These are phyloP conservation scores for Nemophila menziesii DNA, from an alignment of 257 asterid genomes.

Conservation along the genomic window DNA sequence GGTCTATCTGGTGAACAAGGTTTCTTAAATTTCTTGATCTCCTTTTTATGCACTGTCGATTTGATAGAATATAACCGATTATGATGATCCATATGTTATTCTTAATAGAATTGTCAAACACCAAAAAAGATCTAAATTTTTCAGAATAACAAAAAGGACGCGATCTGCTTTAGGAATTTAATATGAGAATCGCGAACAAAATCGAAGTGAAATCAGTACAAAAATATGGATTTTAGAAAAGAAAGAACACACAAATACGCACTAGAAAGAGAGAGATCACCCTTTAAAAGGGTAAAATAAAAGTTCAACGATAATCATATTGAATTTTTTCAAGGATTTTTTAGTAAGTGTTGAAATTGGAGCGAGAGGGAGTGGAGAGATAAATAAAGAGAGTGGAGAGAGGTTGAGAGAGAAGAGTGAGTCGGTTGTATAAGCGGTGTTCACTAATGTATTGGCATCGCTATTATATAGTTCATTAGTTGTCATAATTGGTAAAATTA, in stretches of 20 bases:
- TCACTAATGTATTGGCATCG: constrained; percentile 33
- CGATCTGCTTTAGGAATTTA: not conserved
- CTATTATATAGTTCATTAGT: constrained; percentile 47
- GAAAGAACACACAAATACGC: too few species aligned
- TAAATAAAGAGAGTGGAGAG: not conserved
- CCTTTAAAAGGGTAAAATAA: too few species aligned
- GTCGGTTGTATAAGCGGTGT: too few species aligned
- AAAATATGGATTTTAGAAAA: too few species aligned
- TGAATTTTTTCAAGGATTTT: not conserved
- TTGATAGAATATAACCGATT: constrained; percentile 40
- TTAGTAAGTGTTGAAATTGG: not conserved
- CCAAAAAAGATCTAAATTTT: too few species aligned
- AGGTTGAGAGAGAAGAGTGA: constrained; percentile 5
- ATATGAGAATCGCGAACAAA: constrained; percentile 1
- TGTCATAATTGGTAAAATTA: constrained; percentile 20
- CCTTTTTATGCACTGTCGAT: constrained; percentile 44
- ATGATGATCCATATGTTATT: constrained; percentile 58
- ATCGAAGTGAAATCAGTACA: too few species aligned
- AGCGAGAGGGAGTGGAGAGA: not conserved
- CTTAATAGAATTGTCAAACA: not conserved
- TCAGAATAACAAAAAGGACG: not conserved
- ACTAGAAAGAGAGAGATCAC: constrained; percentile 17
- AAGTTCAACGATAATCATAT: too few species aligned
- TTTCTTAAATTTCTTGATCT: constrained; percentile 31
- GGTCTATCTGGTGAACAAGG: constrained; percentile 18